Base-by-base conservation (phyloP, 352 stramenopile species). In the Globisporangium camurandrum region DNA sequence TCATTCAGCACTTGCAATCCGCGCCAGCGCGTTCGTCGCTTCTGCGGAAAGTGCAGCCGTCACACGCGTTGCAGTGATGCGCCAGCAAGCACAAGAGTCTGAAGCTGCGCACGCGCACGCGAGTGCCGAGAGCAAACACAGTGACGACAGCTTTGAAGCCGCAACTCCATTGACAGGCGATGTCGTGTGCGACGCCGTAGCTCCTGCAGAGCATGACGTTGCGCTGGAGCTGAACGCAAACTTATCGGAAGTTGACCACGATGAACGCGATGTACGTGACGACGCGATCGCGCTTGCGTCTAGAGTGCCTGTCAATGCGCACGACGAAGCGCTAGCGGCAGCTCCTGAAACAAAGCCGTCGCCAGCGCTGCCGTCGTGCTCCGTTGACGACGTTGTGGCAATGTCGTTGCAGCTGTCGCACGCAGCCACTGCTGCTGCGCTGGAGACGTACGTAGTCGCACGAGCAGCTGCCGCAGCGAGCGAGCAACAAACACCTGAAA, bases 371-470 rank as follows among this genome's bases (percentile, higher is more conserved):
- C n/a, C n/a, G n/a, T n/a, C n/a, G 16, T 59, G 52, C 8, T 38
- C n/a, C 2, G 28, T 53, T 10, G 28, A 40, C 20, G 38, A 45
- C 19, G 20, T 59, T 19, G 52, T 20, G 38, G 22, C 33, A 20
- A 4, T 30, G 12, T 59, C 44, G 0, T 9, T 16, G 23, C 33
- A 44, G 38, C 16, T 59, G 10, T 54, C 52, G 3, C 20, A 30
- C 14, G 45, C 52, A 31, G 33, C 36, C 20, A 40, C 33, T 9
- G 37, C 38, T 22, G 17, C 27, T 31, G 52, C 52, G 3, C 52
- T 59, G 9, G 45, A 49, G 14, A 23, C 24, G 16, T 59, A 49
- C 42, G 28, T 45, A 37, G 45, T 38, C 28, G 30, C 22, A 16
- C 37, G n/a, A 5, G 11, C 23, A 19, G 20, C n/a, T 26, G 31